Evolutionary conservation across 2,329 filamentous ascomycete genomes (phyloP), one percentile per base, ranked within the genome.

Genomic region (Passalora sequoiae): DNA sequence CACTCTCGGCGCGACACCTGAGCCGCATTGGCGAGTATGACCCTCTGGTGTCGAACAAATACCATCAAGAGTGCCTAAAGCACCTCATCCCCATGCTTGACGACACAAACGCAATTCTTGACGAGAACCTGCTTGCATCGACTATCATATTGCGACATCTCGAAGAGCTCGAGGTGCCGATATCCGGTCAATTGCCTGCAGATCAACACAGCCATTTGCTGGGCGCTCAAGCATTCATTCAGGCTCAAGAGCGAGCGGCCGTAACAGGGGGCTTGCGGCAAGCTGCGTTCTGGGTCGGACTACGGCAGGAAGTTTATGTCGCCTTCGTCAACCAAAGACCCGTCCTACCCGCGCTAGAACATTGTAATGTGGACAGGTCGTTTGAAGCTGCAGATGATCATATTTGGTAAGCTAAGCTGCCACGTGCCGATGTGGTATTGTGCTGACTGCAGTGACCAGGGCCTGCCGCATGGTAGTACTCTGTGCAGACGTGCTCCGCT

Each of bases 401-500:
- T 46, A 68, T 68, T 1, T 81, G 77, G 47, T 50, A 27, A 40
- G 31, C 29, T 29, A 36, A 17, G 9, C 7, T 28, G 17, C 24
- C 32, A 25, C 20, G 28, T 21, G 38, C 29, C 16, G 7, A 16
- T 24, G 17, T 27, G n/a, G 30, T 24, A 41, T 32, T 17, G n/a
- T 41, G 16, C 29, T 41, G 29, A 41, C 28, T 21, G 17, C 27
- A 28, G 28, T 19, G n/a, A 12, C 13, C 22, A 50, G 47, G 77
- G 74, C 78, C 2, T 81, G 82, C 57, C 70, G 78, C 12, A 75
- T 79, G 12, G 71, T 83, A 0, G 71, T 79, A 3, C 75, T 80
- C 53, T 78, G 78, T 41, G 78, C 78, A n/a, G 77, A 81, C 48
- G 76, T 82, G 1, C 63, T 83, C 12, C 77, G 80, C 47, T 81